Evolutionary conservation across 768 basidiomycete species (phyloP).

Genomic region (Psilocybe cubensis): DNA sequence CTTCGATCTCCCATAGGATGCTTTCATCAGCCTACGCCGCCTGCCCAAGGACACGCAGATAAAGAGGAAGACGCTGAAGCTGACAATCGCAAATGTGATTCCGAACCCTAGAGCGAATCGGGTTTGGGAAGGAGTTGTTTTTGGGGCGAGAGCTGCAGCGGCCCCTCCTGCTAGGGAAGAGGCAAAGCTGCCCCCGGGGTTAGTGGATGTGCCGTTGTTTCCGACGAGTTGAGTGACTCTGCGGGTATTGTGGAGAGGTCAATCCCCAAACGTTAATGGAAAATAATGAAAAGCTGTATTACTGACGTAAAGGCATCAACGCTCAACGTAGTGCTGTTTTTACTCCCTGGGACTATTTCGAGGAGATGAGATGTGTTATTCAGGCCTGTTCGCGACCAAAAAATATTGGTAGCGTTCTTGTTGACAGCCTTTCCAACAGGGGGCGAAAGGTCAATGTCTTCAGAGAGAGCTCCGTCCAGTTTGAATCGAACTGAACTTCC

Average conservation of each 20-base stretch:
- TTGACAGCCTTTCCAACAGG: constrained; percentile 9
- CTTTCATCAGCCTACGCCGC: constrained; percentile 6
- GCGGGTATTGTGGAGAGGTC: neutral
- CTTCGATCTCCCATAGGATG: constrained; percentile 9
- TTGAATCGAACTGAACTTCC: constrained; percentile 15
- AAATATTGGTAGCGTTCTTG: constrained; percentile 11
- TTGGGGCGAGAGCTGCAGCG: neutral
- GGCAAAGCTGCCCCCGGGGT: neutral
- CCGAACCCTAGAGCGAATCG: constrained; percentile 16
- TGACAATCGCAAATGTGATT: constrained; percentile 13
- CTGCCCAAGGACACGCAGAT: constrained; percentile 11
- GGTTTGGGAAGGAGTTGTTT: constrained; percentile 2
- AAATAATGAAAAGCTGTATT: too few species aligned
- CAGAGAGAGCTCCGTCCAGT: constrained; percentile 20
- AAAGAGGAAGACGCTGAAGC: constrained; percentile 16
- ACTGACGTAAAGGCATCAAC: constrained; percentile 27
- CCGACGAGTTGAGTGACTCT: constrained; percentile 13
- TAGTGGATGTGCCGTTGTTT: neutral
- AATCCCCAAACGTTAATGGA: neutral
- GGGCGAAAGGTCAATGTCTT: constrained; percentile 14
- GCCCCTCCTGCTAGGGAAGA: neutral
- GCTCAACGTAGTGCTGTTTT: constrained; percentile 16
- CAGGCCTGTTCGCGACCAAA: constrained; percentile 20
- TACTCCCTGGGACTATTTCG: constrained; percentile 19
- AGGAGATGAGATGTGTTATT: constrained; percentile 19